Percentiles rank a stretch among this genome's conserved stretches.
phyloP scores from a whole-genome alignment of 805 yeast genomes.

The Ogataea paraovalis region DNA sequence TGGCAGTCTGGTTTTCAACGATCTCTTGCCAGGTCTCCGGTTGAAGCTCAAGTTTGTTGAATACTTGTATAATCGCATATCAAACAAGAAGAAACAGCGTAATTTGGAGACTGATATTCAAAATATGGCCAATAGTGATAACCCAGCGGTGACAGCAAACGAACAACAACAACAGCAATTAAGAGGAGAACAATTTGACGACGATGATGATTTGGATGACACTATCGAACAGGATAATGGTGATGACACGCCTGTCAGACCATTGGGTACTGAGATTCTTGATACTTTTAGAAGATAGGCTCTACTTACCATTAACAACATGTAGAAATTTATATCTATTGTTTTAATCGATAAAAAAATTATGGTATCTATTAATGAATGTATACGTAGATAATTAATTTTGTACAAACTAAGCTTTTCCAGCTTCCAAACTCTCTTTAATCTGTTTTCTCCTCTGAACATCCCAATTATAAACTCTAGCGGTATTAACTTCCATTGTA shows the following conservation, averaged over 20 bases:
- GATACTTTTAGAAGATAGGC: constrained; percentile 48
- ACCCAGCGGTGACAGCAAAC: not conserved
- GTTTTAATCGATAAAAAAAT: not conserved
- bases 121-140: constrained; percentile 9
- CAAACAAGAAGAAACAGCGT: constrained; percentile 5
- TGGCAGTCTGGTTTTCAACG: constrained; percentile 41
- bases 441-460: constrained; percentile 64
- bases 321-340: not conserved
- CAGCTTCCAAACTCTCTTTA: constrained; percentile 23
- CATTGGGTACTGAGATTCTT: constrained; percentile 56
- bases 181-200: constrained; percentile 5
- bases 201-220: constrained; percentile 13
- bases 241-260: constrained; percentile 57
- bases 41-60: constrained; percentile 22
- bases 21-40: constrained; percentile 40
- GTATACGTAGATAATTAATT: constrained; percentile 9
- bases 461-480: constrained; percentile 87
- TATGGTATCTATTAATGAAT: not conserved
- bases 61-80: constrained; percentile 13
- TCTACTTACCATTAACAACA: not conserved
- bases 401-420: constrained; percentile 21
- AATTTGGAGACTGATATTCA: constrained; percentile 12
- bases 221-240: constrained; percentile 27
- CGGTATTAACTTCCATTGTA: constrained; percentile 96
- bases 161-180: constrained; percentile 5